Evolutionary conservation across 75 land plant genomes (phyloP).

Genomic region (Picea sitchensis): DNA sequence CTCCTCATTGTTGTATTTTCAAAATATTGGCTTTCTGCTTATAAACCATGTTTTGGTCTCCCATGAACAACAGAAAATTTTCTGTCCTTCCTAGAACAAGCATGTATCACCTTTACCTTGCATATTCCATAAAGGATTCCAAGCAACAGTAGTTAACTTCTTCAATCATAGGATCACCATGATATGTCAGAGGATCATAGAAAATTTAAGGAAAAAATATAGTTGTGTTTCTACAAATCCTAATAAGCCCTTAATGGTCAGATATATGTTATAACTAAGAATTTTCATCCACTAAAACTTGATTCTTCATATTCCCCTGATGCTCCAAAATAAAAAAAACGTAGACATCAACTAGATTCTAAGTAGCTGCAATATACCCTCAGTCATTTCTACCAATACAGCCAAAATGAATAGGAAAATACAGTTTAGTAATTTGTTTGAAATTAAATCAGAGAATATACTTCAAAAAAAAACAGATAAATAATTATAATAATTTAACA

Average conservation of each 20-base stretch:
- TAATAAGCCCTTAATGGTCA: not conserved
- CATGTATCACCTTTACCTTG: too few species aligned
- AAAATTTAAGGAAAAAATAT: not conserved
- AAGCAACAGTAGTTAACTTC: too few species aligned
- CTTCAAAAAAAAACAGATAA: not conserved
- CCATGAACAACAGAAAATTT: too few species aligned
- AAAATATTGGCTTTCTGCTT: too few species aligned
- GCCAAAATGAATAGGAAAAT: not conserved
- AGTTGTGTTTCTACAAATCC: not conserved
- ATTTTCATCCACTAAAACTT: not conserved
- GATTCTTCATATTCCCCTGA: not conserved
- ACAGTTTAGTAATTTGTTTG: not conserved
- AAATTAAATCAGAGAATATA: not conserved
- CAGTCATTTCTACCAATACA: not conserved
- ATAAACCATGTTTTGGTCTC: too few species aligned
- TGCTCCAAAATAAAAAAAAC: not conserved
- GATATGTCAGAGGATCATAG: not conserved
- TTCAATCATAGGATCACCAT: too few species aligned
- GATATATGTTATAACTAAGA: not conserved
- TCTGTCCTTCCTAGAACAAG: too few species aligned
- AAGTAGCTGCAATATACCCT: not conserved
- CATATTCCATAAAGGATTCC: too few species aligned
- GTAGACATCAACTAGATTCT: not conserved
- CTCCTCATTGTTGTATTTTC: too few species aligned
- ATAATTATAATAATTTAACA: not conserved